Conservation (phyloP, 2,329 filamentous ascomycete species). For the Magnaporthiopsis rhizophila region DNA sequence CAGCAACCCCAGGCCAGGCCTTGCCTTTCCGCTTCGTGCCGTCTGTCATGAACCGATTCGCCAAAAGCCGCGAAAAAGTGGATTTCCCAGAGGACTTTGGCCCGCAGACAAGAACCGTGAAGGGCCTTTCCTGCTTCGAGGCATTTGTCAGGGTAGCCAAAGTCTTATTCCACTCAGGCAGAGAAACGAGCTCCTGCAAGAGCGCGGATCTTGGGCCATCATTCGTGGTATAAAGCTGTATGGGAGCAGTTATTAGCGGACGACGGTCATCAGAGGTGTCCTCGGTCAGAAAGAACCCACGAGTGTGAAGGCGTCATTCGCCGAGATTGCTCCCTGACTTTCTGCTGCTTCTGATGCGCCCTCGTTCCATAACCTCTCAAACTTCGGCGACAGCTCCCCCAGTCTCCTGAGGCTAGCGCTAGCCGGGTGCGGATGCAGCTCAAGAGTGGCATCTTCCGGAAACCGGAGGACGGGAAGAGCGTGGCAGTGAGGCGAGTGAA, state of each 20-base stretch:
- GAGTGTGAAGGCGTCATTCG: conserved; percentile 11
- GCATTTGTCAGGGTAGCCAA: conserved; percentile 36
- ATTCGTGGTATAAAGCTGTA: conserved; percentile 44
- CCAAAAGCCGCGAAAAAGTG: conserved; percentile 59
- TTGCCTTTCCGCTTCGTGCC: conserved; percentile 18
- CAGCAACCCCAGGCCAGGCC: conserved; percentile 32
- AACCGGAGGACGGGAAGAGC: conserved; percentile 60
- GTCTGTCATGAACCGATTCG: conserved; percentile 57
- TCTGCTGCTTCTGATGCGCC: background rate
- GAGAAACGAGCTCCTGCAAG: conserved; percentile 47
- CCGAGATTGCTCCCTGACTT: background rate
- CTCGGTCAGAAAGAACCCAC: background rate
- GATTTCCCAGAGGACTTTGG: conserved; percentile 70
- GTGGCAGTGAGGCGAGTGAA: conserved; percentile 61
- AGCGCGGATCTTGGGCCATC: conserved; percentile 41
- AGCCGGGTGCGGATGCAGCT: conserved; percentile 47
- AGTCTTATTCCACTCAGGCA: conserved; percentile 53
- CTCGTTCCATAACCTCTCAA: conserved; percentile 58
- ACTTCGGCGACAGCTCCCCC: conserved; percentile 56
- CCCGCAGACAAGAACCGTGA: conserved; percentile 54
- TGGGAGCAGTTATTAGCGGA: background rate
- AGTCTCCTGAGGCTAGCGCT: conserved; percentile 43
- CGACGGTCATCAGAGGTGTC: background rate
- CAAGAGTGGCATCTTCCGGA: conserved; percentile 38
- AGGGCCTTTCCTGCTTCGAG: conserved; percentile 24